Conservation (phyloP, 306 rosid genomes). For the Cucumis cinereus region DNA sequence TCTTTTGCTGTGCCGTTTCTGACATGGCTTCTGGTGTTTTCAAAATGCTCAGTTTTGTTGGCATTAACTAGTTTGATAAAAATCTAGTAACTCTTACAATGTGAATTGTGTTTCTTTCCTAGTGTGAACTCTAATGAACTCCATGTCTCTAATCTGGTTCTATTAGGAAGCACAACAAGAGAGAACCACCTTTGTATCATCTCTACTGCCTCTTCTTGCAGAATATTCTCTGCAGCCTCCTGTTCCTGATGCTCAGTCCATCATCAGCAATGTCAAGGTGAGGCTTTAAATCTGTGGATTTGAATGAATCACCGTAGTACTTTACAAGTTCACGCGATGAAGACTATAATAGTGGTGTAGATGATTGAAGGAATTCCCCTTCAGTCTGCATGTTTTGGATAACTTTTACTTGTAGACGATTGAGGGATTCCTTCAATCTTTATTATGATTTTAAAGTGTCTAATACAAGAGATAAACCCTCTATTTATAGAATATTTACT, state of each 20-base stretch:
- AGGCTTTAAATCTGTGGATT: conserved; percentile 6
- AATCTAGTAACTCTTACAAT: not conserved
- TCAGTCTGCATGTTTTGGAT: too few species aligned
- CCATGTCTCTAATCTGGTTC: not conserved
- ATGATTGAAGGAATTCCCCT: not conserved
- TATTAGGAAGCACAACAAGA: conserved; percentile 82
- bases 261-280: conserved; percentile 89
- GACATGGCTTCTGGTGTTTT: conserved; percentile 1
- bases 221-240: conserved; percentile 92
- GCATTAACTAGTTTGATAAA: not conserved
- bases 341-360: not conserved
- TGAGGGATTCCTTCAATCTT: not conserved
- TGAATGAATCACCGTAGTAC: not conserved
- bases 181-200: conserved; percentile 74
- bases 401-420: too few species aligned
- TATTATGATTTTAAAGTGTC: not conserved
- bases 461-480: not conserved
- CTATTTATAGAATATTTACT: not conserved
- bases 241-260: conserved; percentile 77
- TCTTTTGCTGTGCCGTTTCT: not conserved
- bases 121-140: not conserved
- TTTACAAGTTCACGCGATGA: not conserved
- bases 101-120: not conserved
- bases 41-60: not conserved
- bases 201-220: conserved; percentile 81